Evolutionary conservation across 179 eudicot genomes (phyloP).

Genomic region (Pouteria campechiana): DNA sequence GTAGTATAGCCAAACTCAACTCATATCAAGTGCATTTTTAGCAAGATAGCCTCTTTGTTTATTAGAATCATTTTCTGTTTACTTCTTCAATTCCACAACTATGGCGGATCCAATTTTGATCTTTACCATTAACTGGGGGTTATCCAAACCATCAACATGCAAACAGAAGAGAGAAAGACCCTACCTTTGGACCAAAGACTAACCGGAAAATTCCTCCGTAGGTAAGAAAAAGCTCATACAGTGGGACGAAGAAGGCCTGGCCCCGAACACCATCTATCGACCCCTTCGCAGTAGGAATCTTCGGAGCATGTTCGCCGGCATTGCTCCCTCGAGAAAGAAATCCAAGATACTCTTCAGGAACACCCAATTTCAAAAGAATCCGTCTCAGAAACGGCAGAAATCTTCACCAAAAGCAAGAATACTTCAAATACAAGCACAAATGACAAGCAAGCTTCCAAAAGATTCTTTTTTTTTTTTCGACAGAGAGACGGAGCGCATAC

Average conservation of each 20-base stretch:
- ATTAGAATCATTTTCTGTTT: too few species aligned
- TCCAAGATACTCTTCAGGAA: constrained; percentile 41
- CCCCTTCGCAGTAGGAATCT: constrained; percentile 86
- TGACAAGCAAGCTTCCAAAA: not conserved
- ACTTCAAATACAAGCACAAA: constrained; percentile 2
- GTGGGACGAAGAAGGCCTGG: constrained; percentile 85
- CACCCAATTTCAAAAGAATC: constrained; percentile 52
- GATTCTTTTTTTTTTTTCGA: not conserved
- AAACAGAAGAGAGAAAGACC: constrained; percentile 2
- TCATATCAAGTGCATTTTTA: too few species aligned
- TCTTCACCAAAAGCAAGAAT: constrained; percentile 19
- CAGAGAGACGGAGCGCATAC: constrained; percentile 16
- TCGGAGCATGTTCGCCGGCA: constrained; percentile 33
- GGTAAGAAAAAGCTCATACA: constrained; percentile 89
- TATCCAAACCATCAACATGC: too few species aligned
- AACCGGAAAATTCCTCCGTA: constrained; percentile 95
- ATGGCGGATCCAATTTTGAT: too few species aligned
- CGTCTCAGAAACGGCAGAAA: constrained; percentile 36
- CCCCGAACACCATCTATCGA: constrained; percentile 51
- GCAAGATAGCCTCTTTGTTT: too few species aligned
- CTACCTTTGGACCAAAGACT: constrained; percentile 95
- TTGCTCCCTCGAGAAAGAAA: constrained; percentile 40
- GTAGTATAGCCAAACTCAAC: too few species aligned
- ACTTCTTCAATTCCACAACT: too few species aligned
- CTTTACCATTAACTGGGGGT: too few species aligned